phyloP scores from a whole-genome alignment of 2,329 filamentous ascomycete species.

The Chrysosporium keratinophilum region DNA sequence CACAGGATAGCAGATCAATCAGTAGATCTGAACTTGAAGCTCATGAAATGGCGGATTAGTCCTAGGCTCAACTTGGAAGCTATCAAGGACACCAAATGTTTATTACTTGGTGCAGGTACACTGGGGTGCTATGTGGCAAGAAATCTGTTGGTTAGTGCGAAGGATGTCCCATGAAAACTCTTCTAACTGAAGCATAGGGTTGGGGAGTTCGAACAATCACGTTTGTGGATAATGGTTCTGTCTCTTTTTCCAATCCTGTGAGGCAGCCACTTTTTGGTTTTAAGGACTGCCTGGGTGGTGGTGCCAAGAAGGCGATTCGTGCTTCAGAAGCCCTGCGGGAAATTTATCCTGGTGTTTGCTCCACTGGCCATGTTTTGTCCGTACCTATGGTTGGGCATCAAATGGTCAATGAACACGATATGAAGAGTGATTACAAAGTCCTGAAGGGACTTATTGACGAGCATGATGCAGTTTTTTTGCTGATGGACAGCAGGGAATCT shows the following conservation, averaged over 20 bases:
- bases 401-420: conserved; percentile 60
- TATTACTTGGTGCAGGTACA: conserved; percentile 84
- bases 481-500: conserved; percentile 93
- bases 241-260: conserved; percentile 94
- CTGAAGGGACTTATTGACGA: conserved; percentile 64
- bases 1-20: conserved; percentile 71
- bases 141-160: conserved; percentile 55
- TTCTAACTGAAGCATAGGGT: conserved; percentile 37
- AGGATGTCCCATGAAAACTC: background rate
- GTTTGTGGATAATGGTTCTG: conserved; percentile 84
- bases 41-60: conserved; percentile 98
- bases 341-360: conserved; percentile 85
- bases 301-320: conserved; percentile 67
- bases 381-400: conserved; percentile 96
- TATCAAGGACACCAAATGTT: conserved; percentile 81
- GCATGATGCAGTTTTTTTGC: conserved; percentile 88
- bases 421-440: conserved; percentile 62
- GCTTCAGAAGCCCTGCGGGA: conserved; percentile 70
- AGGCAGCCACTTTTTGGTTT: conserved; percentile 88
- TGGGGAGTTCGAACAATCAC: conserved; percentile 96
- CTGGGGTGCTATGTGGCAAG: conserved; percentile 88
- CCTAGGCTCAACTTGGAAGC: conserved; percentile 76
- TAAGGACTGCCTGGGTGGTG: conserved; percentile 75
- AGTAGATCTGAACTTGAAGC: conserved; percentile 88
- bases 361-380: conserved; percentile 66